These are phyloP conservation scores for Symmetrospora coprosmae DNA, from an alignment of 768 basidiomycete genomes.

Conservation along the genomic window DNA sequence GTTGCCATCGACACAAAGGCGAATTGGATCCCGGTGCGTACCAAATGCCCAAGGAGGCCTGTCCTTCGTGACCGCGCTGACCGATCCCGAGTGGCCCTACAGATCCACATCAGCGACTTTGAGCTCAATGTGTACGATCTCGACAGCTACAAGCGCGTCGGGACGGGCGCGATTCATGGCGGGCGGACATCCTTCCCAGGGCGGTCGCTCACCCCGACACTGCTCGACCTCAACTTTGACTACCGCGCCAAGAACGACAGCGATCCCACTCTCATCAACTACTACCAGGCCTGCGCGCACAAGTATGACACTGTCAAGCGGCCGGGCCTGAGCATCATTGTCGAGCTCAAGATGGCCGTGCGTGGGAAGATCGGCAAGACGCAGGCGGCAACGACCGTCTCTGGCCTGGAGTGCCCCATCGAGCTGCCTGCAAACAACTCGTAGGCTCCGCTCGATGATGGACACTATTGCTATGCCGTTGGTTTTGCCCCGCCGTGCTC, in stretches of 20 bases:
- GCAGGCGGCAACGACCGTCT: not conserved
- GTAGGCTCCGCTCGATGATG: too few species aligned
- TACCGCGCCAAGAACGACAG: conserved; percentile 13
- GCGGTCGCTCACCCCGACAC: conserved; percentile 7
- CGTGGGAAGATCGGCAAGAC: conserved; percentile 1
- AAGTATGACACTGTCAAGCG: not conserved
- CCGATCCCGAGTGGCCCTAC: not conserved
- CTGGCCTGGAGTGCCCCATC: conserved; percentile 7
- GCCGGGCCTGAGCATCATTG: not conserved
- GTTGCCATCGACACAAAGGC: conserved; percentile 9
- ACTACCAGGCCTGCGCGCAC: conserved; percentile 17
- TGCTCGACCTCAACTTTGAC: conserved; percentile 5
- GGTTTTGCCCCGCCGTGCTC: too few species aligned
- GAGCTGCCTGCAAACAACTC: conserved; percentile 12
- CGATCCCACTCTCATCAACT: conserved; percentile 1
- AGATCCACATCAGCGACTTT: conserved; percentile 6
- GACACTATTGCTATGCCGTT: too few species aligned
- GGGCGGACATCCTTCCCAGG: conserved; percentile 16
- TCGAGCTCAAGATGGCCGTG: not conserved
- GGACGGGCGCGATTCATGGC: not conserved
- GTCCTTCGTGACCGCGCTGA: not conserved
- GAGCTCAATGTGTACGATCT: conserved; percentile 8
- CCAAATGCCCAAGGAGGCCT: too few species aligned
- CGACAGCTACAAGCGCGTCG: conserved; percentile 9
- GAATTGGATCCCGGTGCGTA: conserved; percentile 19